Evolutionary conservation across 2,329 filamentous ascomycete species (phyloP).

Genomic region (Scytalidium sp.): DNA sequence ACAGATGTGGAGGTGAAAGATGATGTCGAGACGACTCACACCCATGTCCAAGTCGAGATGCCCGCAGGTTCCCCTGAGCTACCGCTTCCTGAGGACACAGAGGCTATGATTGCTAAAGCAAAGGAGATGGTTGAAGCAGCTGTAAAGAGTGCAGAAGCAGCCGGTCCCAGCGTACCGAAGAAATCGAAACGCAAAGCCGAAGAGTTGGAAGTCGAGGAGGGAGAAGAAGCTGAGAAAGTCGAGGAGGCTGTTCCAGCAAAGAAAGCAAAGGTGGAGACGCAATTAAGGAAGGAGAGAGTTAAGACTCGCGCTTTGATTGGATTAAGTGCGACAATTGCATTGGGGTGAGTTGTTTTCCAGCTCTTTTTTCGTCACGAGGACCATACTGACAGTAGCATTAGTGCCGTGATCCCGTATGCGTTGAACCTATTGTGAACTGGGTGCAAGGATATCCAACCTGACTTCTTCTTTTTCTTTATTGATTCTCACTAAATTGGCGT

Average conservation of each 20-base stretch:
- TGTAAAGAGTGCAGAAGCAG: constrained; percentile 43
- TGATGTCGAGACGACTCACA: constrained; percentile 68
- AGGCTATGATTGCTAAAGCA: constrained; percentile 81
- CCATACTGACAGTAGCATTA: constrained; percentile 15
- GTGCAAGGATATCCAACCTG: not conserved
- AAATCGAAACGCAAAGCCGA: constrained; percentile 72
- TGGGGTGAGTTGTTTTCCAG: constrained; percentile 68
- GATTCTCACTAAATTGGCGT: constrained; percentile 4
- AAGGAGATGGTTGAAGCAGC: constrained; percentile 83
- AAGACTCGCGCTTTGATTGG: constrained; percentile 83
- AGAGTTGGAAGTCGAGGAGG: constrained; percentile 56
- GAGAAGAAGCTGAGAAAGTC: constrained; percentile 38
- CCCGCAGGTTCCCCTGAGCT: constrained; percentile 65
- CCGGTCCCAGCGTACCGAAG: constrained; percentile 27
- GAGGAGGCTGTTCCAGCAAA: constrained; percentile 58
- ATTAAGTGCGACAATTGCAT: constrained; percentile 78
- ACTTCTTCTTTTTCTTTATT: constrained; percentile 5
- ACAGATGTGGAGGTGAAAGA: constrained; percentile 53
- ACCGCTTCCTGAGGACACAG: constrained; percentile 72
- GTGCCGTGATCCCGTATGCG: constrained; percentile 30
- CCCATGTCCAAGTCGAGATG: constrained; percentile 73
- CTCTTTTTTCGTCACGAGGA: not conserved
- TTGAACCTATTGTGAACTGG: constrained; percentile 23
- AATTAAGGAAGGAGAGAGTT: constrained; percentile 81
- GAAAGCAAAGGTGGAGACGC: constrained; percentile 76